Conservation (phyloP, 202 grass and related monocot species). For the Carex arenaria region DNA sequence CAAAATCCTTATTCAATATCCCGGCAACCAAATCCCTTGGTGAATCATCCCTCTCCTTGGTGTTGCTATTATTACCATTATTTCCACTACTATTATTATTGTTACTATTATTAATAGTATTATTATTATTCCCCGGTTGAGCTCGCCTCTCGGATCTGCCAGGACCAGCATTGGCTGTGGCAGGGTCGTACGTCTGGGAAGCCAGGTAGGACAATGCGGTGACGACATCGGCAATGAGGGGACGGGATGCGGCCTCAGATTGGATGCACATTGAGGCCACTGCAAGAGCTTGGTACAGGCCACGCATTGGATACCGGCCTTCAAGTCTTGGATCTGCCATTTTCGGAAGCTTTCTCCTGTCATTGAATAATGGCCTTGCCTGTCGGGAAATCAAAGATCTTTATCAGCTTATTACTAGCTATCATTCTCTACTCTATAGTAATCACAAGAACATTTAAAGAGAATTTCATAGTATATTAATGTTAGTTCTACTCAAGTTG, state of each 20-base stretch:
- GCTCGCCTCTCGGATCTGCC: slow-evolving; percentile 28
- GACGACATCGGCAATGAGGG: slow-evolving; percentile 85
- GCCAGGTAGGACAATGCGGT: slow-evolving; percentile 92
- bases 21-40: slow-evolving; percentile 34
- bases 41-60: slow-evolving; percentile 49
- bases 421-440: not conserved
- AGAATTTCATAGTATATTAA: not conserved
- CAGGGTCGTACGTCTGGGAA: slow-evolving; percentile 59
- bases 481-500: not conserved
- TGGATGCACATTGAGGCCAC: slow-evolving; percentile 99
- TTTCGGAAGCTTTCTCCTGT: slow-evolving; percentile 80
- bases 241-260: slow-evolving; percentile 77
- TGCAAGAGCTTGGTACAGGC: slow-evolving; percentile 85
- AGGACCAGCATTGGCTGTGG: slow-evolving; percentile 17
- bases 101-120: not conserved
- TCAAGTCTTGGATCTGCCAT: slow-evolving; percentile 81
- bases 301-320: slow-evolving; percentile 87
- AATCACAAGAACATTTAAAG: not conserved
- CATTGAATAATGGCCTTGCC: slow-evolving; percentile 81
- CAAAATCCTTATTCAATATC: slow-evolving; percentile 52
- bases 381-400: slow-evolving; percentile 19
- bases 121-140: not conserved
- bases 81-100: not conserved
- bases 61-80: not conserved
- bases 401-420: not conserved